Evolutionary conservation across 257 asterid genomes (phyloP), one percentile per base, ranked within the genome.

Genomic region (Knoxia roxburghii): DNA sequence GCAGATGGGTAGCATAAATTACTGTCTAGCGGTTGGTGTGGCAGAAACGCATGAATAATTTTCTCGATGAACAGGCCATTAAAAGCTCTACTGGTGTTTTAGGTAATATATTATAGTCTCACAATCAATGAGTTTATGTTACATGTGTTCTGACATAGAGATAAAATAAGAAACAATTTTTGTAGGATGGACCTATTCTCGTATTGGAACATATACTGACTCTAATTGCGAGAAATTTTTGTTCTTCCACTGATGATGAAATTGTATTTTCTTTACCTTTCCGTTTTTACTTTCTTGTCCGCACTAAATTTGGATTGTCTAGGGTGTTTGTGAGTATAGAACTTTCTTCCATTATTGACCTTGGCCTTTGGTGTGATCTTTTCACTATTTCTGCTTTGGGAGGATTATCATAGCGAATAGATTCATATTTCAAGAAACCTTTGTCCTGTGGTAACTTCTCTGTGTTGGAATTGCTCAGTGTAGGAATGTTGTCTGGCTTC

Each of bases 401-500:
- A n/a, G 41, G 11, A 20, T n/a, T 57, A 29, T 18, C 6, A 29
- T 12, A 14, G 23, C 8, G 0, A 20, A 30, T 57, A 45, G 39
- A 29, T 62, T 7, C 26, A 17, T 40, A 40, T 37, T 52, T 35
- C n/a, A 21, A 11, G 27, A 26, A 32, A 17, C 37, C 45, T 71
- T 40, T 71, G 58, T 72, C 18, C 72, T 46, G 12, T 45, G 18
- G 56, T 37, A 49, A 59, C 69, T 60, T 37, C 50, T 39, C 41
- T 41, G 29, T 72, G 61, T 54, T 70, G 49, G 60, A 65, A 69
- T 45, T 58, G 79, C 74, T 39, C 90, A 93, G 98, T 93, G 99
- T 76, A 85, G 97, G 81, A 88, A 80, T 77, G 99, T 54, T 54
- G 88, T 90, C 75, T 93, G 99, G 99, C 97, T 93, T 71, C 99